A percentile compares a stretch with the other conserved stretches of the same genome.
Conservation (phyloP, 345 rosid species). For the Diplotaxis tenuifolia region DNA sequence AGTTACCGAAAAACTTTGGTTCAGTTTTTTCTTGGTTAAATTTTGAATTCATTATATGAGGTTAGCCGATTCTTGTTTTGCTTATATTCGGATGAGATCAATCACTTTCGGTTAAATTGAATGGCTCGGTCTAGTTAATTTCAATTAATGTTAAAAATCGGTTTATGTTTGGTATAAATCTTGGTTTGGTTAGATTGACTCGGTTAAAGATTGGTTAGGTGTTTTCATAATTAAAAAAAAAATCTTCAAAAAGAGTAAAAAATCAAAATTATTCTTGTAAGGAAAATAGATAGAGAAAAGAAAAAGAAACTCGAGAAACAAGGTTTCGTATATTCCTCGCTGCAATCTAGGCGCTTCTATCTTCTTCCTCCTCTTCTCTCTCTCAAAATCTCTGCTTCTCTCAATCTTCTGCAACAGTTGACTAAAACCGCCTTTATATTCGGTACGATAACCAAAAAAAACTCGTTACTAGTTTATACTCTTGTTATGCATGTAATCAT, state of each 20-base stretch:
- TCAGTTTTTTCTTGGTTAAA: too few species aligned
- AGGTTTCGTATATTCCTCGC: conserved; percentile 30
- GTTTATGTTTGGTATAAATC: too few species aligned
- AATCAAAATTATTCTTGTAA: not conserved
- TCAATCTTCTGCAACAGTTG: conserved; percentile 16
- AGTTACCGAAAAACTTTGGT: too few species aligned
- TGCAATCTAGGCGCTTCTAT: conserved; percentile 26
- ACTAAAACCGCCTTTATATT: not conserved
- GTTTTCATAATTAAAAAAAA: not conserved
- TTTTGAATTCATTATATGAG: too few species aligned
- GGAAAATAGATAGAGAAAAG: not conserved
- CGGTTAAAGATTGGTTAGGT: too few species aligned
- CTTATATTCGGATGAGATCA: too few species aligned
- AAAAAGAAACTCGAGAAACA: conserved; percentile 34
- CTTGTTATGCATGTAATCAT: conserved; percentile 27
- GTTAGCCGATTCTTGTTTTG: too few species aligned
- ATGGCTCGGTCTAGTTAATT: too few species aligned
- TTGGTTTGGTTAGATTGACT: too few species aligned
- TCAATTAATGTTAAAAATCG: too few species aligned
- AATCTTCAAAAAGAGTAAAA: not conserved
- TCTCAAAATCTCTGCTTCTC: conserved; percentile 17
- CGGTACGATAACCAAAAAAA: not conserved
- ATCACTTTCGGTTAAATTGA: too few species aligned
- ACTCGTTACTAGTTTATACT: not conserved
- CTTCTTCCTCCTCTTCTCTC: not conserved